phyloP scores from a whole-genome alignment of 345 rosid species.

The Eutrema heterophyllum region DNA sequence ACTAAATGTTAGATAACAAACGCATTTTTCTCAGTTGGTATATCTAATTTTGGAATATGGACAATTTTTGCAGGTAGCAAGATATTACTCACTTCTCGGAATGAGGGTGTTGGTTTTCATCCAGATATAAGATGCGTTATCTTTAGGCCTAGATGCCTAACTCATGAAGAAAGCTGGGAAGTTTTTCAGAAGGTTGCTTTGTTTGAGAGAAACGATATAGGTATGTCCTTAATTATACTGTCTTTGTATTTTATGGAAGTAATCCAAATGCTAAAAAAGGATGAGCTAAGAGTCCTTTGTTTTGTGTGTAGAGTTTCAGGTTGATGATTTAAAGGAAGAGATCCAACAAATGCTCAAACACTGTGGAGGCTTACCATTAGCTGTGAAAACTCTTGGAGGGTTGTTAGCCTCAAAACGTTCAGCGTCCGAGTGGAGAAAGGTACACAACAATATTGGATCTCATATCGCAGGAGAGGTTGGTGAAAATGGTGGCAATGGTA shows the following conservation, averaged over 20 bases:
- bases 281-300: background rate
- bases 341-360: background rate
- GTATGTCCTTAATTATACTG: constrained; percentile 1
- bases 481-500: background rate
- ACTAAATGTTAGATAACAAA: background rate
- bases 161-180: constrained; percentile 34
- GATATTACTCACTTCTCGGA: constrained; percentile 44
- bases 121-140: constrained; percentile 1
- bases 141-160: constrained; percentile 14
- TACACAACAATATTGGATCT: background rate
- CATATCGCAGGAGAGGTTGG: background rate
- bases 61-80: constrained; percentile 31
- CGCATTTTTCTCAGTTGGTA: background rate
- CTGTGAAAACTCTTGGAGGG: background rate
- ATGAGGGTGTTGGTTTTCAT: constrained; percentile 25
- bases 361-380: background rate
- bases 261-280: background rate
- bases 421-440: constrained; percentile 1
- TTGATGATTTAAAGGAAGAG: background rate
- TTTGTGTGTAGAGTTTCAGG: background rate
- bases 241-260: background rate
- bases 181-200: constrained; percentile 32
- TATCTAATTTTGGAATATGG: background rate
- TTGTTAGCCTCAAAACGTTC: background rate
- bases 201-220: constrained; percentile 13